phyloP scores from a whole-genome alignment of 352 stramenopile species.

The Pythium oligandrum region DNA sequence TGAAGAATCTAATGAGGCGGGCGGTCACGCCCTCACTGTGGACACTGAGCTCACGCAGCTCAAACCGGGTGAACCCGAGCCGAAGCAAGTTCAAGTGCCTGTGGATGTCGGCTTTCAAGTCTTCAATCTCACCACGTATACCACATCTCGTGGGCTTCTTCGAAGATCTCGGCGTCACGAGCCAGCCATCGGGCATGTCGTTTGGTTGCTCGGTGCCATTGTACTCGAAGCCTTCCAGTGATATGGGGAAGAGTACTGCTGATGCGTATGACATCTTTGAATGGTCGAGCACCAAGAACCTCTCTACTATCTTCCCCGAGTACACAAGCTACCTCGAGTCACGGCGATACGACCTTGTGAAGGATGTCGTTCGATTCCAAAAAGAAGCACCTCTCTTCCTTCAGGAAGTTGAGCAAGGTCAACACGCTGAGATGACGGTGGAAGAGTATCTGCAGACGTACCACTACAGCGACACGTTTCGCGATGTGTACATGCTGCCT shows the following conservation, averaged over 20 bases:
- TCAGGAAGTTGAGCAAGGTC: slow-evolving; percentile 6
- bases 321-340: slow-evolving; percentile 7
- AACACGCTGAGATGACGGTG: slow-evolving; percentile 15
- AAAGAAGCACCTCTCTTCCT: slow-evolving; percentile 17
- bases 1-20: slow-evolving; percentile 28
- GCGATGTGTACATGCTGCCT: slow-evolving; percentile 27
- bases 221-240: neutral
- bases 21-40: slow-evolving; percentile 47
- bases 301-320: slow-evolving; percentile 20
- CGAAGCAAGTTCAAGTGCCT: slow-evolving; percentile 6
- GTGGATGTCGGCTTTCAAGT: slow-evolving; percentile 91
- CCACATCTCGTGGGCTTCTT: slow-evolving; percentile 87
- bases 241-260: neutral
- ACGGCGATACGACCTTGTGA: slow-evolving; percentile 17
- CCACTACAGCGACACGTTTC: slow-evolving; percentile 21
- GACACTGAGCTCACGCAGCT: slow-evolving; percentile 24
- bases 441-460: slow-evolving; percentile 16
- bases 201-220: slow-evolving; percentile 46
- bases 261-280: slow-evolving; percentile 14
- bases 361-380: slow-evolving; percentile 23
- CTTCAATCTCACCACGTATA: slow-evolving; percentile 90
- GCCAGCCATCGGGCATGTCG: slow-evolving; percentile 67
- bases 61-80: slow-evolving; percentile 2
- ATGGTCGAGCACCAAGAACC: slow-evolving; percentile 21
- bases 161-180: slow-evolving; percentile 49